Percentiles rank a stretch among this genome's conserved stretches.
Conservation (phyloP, 306 rosid species). For the Rubus parviflorus region DNA sequence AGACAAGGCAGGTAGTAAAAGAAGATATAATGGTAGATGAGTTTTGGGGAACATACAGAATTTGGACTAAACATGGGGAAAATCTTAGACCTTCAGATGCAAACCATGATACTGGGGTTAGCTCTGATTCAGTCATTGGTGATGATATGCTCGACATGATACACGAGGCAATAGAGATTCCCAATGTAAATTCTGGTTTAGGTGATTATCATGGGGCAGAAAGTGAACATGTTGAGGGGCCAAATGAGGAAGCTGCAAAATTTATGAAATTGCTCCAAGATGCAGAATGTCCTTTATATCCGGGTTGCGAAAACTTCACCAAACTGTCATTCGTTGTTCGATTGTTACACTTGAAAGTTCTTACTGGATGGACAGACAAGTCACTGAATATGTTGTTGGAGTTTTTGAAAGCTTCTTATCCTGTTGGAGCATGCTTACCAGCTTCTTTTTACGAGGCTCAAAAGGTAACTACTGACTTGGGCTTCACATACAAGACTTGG, state of each 20-base stretch:
- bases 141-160: constrained; percentile 1
- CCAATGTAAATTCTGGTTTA: neutral
- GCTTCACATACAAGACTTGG: constrained; percentile 2
- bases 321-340: neutral
- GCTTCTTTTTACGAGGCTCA: neutral
- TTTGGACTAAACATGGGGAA: neutral
- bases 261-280: neutral
- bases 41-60: neutral
- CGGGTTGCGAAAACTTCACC: neutral
- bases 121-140: neutral
- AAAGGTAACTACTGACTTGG: neutral
- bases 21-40: neutral
- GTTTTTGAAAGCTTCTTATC: neutral
- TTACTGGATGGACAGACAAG: neutral
- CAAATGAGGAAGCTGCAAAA: neutral
- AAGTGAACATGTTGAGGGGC: neutral
- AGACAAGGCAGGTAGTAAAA: neutral
- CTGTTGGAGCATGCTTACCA: neutral
- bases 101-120: neutral
- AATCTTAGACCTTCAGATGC: neutral
- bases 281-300: neutral
- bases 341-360: neutral
- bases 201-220: neutral
- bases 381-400: neutral
- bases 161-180: neutral